Conservation (phyloP, 1,139 yeast genomes). For the Tardiomyces blankii region DNA sequence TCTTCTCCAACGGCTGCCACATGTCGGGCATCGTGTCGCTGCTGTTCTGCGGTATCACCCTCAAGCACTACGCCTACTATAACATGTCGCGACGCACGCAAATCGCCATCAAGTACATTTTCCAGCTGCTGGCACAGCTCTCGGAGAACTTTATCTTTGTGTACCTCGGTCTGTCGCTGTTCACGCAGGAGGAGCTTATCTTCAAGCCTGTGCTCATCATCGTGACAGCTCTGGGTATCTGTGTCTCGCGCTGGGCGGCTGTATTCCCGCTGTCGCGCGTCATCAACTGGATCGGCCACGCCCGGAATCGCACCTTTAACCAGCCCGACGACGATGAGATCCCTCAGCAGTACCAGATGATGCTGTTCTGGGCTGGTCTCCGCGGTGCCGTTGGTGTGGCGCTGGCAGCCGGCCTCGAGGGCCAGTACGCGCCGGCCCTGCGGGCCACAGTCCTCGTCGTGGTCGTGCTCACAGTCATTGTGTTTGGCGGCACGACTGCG, state of each 20-base stretch:
- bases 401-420: slow-evolving; percentile 92
- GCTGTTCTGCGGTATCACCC: slow-evolving; percentile 89
- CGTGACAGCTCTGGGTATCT: slow-evolving; percentile 79
- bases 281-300: slow-evolving; percentile 66
- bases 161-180: slow-evolving; percentile 83
- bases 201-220: slow-evolving; percentile 89
- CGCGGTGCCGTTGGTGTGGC: slow-evolving; percentile 99
- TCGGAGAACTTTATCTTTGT: slow-evolving; percentile 96
- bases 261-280: slow-evolving; percentile 87
- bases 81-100: slow-evolving; percentile 97
- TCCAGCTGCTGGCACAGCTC: slow-evolving; percentile 86
- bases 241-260: slow-evolving; percentile 95
- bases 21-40: slow-evolving; percentile 98
- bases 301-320: slow-evolving; percentile 29
- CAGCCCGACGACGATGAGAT: slow-evolving; percentile 70
- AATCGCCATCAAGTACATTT: slow-evolving; percentile 88
- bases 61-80: slow-evolving; percentile 93
- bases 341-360: slow-evolving; percentile 92
- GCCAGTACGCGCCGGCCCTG: slow-evolving; percentile 81
- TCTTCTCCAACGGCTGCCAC: slow-evolving; percentile 97
- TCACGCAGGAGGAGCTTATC: slow-evolving; percentile 91
- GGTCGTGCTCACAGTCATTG: slow-evolving; percentile 88
- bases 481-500: slow-evolving; percentile 98
- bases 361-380: slow-evolving; percentile 99
- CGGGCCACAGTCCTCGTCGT: slow-evolving; percentile 93